A percentile compares a stretch with the other conserved stretches of the same genome.
Conservation (phyloP, 305 asterid genomes). For the Fraxinus platypoda region DNA sequence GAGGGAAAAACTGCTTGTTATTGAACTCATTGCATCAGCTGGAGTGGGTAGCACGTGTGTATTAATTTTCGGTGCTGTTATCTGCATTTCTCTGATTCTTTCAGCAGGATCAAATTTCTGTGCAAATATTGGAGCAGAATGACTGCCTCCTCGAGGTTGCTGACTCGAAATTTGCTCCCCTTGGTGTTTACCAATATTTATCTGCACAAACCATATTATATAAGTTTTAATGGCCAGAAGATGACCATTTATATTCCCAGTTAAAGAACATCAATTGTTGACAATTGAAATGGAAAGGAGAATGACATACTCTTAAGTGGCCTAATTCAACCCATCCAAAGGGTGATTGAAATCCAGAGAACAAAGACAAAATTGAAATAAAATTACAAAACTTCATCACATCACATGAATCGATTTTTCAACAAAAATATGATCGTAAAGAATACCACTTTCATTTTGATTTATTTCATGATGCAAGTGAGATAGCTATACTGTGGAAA, state of each 20-base stretch:
- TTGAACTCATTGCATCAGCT: conserved; percentile 69
- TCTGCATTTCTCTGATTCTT: conserved; percentile 55
- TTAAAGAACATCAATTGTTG: not conserved
- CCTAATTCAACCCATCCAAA: not conserved
- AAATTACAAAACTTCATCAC: not conserved
- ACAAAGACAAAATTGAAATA: not conserved
- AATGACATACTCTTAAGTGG: not conserved
- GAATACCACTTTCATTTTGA: not conserved
- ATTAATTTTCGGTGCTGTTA: conserved; percentile 47
- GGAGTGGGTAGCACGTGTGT: conserved; percentile 95
- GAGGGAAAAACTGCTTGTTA: conserved; percentile 33
- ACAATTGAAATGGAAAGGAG: not conserved
- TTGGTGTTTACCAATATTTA: conserved; percentile 44
- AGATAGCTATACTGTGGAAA: not conserved
- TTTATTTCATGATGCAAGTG: not conserved
- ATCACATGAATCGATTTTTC: not conserved
- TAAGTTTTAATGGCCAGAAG: not conserved
- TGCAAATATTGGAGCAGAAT: conserved; percentile 87
- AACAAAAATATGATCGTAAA: not conserved
- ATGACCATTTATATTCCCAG: not conserved
- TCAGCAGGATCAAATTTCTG: conserved; percentile 71
- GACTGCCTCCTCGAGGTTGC: conserved; percentile 52
- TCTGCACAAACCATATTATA: conserved; percentile 27
- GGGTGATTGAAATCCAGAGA: not conserved
- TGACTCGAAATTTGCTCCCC: conserved; percentile 51